These are phyloP conservation scores for Yamadazyma dushanensis DNA, from an alignment of 1,139 yeast genomes.

Conservation along the genomic window DNA sequence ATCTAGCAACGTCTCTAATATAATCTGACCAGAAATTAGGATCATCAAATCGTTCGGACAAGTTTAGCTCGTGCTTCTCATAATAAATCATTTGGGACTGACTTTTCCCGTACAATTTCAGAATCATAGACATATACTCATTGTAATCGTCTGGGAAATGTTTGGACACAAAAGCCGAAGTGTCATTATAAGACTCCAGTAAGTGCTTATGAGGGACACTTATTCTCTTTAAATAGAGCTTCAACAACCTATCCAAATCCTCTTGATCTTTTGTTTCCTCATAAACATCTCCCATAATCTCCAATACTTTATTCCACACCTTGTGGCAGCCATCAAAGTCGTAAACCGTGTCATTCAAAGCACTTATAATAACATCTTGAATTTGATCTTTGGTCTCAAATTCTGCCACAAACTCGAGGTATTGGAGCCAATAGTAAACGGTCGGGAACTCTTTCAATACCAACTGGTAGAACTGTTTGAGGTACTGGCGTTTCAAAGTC, in stretches of 20 bases:
- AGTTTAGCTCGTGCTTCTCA: slow-evolving; percentile 25
- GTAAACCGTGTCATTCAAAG: slow-evolving; percentile 28
- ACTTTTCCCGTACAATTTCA: slow-evolving; percentile 31
- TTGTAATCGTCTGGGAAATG: slow-evolving; percentile 35
- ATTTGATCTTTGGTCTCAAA: slow-evolving; percentile 10
- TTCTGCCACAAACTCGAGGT: slow-evolving; percentile 16
- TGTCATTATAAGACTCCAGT: slow-evolving; percentile 41
- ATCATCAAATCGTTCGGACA: slow-evolving; percentile 15
- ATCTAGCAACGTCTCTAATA: slow-evolving; percentile 27
- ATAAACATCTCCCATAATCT: slow-evolving; percentile 13
- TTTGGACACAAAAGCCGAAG: slow-evolving; percentile 44
- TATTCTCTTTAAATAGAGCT: slow-evolving; percentile 35
- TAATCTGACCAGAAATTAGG: slow-evolving; percentile 34
- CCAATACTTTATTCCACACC: slow-evolving; percentile 34
- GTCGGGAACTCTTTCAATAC: slow-evolving; percentile 21
- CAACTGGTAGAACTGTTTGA: slow-evolving; percentile 21
- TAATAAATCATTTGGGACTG: slow-evolving; percentile 26
- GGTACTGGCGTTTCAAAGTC: slow-evolving; percentile 8
- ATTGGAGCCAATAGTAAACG: slow-evolving; percentile 21
- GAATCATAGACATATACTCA: slow-evolving; percentile 37
- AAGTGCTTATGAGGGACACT: slow-evolving; percentile 43
- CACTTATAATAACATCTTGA: slow-evolving; percentile 18
- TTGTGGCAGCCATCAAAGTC: slow-evolving; percentile 35
- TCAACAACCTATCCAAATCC: slow-evolving; percentile 21
- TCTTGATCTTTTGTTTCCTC: slow-evolving; percentile 13